Base-by-base conservation (phyloP, 306 rosid genomes). In the Citrullus colocynthis region DNA sequence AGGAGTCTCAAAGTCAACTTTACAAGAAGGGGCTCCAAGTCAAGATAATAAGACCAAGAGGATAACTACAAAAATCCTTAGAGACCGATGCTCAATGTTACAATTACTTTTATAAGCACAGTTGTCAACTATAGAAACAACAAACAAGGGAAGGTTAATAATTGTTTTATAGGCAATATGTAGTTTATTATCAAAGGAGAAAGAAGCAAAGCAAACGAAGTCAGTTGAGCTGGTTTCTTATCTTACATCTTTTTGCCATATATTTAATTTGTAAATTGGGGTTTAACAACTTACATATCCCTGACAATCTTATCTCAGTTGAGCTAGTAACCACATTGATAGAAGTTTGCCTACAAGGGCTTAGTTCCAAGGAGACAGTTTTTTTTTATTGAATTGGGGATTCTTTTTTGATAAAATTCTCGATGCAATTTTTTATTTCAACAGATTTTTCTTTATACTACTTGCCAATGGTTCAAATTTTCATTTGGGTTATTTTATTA, bases 321-420 rank as follows among this genome's bases (percentile, higher is more conserved):
- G 65, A 60, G 65, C 17, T 60, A 28, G 17, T 60, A 21, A 60
- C 8, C 37, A 62, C 42, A 15, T 62, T 15, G 70, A 34, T 62
- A 24, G 69, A 30, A 24, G 67, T 21, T 24, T 60, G 65, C 65
- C 34, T 10, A 21, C 64, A 58, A 60, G 13, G 18, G 32, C 39
- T 12, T 24, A 21, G 66, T 28, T 28, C 39, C 39, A 28, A 60
- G 16, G n/a, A 28, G 69, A 28, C 28, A 66, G 41, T 66, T 66
- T 66, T 66, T 66, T 64, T 65, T 65, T 21, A 66, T 49, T 78
- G 49, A 60, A 60, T 60, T 60, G 66, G 66, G 32, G 66, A 28
- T 63, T 63, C 5, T 7, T 63, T 63, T 30, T 1, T 13, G 9
- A 32, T 28, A 5, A 60, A 59, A 60, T 60, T 9, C 65, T 21